Percentiles rank a stretch among this genome's conserved stretches.
Evolutionary conservation across 495 filamentous ascomycete genomes (phyloP).

Genomic region (Amniculicola lignicola): DNA sequence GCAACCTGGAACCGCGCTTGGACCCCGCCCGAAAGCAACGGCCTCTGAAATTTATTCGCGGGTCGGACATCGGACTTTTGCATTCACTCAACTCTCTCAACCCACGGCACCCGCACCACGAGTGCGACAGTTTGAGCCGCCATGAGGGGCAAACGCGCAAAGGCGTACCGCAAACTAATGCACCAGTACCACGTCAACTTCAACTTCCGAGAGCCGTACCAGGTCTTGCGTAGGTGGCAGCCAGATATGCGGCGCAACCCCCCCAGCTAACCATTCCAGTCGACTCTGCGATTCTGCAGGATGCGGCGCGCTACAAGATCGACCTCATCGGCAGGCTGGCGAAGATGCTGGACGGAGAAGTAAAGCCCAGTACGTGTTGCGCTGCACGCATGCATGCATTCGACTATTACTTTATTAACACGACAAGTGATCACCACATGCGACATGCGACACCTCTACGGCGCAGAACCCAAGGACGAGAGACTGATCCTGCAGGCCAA

Average conservation of each 20-base stretch:
- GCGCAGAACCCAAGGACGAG: slow-evolving; percentile 54
- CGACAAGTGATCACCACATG: slow-evolving; percentile 36
- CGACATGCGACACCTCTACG: slow-evolving; percentile 68
- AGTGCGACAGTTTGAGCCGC: too few relatives aligned
- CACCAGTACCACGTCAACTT: slow-evolving; percentile 79
- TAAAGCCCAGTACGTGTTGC: slow-evolving; percentile 61
- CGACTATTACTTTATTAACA: too few relatives aligned
- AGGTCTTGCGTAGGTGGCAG: slow-evolving; percentile 45
- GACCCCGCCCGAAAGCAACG: too few relatives aligned
- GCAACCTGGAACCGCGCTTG: too few relatives aligned
- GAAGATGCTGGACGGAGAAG: slow-evolving; percentile 70
- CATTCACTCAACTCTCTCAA: too few relatives aligned
- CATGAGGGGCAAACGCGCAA: slow-evolving; percentile 92
- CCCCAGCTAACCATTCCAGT: slow-evolving; percentile 43
- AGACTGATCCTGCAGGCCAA: slow-evolving; percentile 66
- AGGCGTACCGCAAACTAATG: slow-evolving; percentile 97
- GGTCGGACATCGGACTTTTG: too few relatives aligned
- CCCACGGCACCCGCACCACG: too few relatives aligned
- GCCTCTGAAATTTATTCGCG: too few relatives aligned
- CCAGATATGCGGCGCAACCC: not conserved
- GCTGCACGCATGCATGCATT: too few relatives aligned
- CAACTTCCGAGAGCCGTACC: slow-evolving; percentile 66
- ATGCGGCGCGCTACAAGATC: slow-evolving; percentile 75
- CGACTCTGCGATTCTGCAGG: slow-evolving; percentile 75
- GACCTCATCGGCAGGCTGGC: slow-evolving; percentile 68